These are phyloP conservation scores for Phytophthora sojae DNA, from an alignment of 352 stramenopile genomes.

Conservation along the genomic window DNA sequence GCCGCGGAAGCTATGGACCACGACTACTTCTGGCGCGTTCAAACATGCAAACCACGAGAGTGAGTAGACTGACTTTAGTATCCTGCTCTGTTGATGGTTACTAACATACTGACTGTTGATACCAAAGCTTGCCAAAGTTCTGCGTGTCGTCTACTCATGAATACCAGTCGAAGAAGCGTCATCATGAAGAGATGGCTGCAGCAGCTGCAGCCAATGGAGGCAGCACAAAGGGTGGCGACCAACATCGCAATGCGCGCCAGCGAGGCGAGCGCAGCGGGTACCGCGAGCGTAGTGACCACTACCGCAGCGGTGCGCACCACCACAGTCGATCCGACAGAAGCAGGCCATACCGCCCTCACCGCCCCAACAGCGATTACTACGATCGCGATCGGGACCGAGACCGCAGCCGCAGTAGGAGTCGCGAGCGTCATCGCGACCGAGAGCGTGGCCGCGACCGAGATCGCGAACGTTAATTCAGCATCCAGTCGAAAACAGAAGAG, in stretches of 20 bases:
- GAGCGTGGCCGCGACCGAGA: constrained; percentile 30
- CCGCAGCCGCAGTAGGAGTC: constrained; percentile 40
- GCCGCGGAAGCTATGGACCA: constrained; percentile 96
- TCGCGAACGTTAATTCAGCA: constrained; percentile 22
- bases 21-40: constrained; percentile 95
- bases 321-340: constrained; percentile 38
- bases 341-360: constrained; percentile 39
- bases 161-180: constrained; percentile 89
- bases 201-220: constrained; percentile 32
- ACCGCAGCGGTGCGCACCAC: constrained; percentile 36
- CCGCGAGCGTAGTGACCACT: constrained; percentile 45
- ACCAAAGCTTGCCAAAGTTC: constrained; percentile 82
- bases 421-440: constrained; percentile 44
- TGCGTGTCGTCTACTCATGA: constrained; percentile 85
- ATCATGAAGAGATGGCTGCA: constrained; percentile 78
- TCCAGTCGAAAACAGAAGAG: neutral
- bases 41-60: constrained; percentile 87
- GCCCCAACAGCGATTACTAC: constrained; percentile 47
- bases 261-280: constrained; percentile 40
- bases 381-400: constrained; percentile 47
- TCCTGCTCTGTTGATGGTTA: neutral
- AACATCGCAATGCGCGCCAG: constrained; percentile 39
- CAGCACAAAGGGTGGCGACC: constrained; percentile 33
- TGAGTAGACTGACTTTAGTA: constrained; percentile 40
- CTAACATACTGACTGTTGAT: constrained; percentile 15